Conservation (phyloP, 2,329 filamentous ascomycete species). For the Ophiostoma australiae region DNA sequence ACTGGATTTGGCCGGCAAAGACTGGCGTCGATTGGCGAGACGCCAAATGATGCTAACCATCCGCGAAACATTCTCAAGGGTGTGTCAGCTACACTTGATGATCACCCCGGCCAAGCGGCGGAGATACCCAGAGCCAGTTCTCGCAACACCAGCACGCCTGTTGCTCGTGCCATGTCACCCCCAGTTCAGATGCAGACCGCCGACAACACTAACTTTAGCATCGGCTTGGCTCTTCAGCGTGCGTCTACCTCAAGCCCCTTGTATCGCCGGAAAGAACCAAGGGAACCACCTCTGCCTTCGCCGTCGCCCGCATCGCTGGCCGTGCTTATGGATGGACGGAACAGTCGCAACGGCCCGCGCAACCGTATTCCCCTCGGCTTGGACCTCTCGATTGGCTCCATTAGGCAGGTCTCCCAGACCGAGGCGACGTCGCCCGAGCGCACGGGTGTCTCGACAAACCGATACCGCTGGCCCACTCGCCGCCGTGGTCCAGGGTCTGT, state of each 20-base stretch:
- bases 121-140: not conserved
- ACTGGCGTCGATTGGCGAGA: conserved; percentile 75
- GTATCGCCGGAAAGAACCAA: conserved; percentile 44
- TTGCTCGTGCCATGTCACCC: conserved; percentile 33
- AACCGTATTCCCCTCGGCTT: conserved; percentile 71
- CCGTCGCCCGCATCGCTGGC: conserved; percentile 61
- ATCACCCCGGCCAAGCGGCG: not conserved
- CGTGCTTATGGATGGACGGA: conserved; percentile 54
- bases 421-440: conserved; percentile 55
- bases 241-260: conserved; percentile 65
- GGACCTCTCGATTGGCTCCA: conserved; percentile 45
- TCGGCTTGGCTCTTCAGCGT: conserved; percentile 51
- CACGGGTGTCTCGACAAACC: conserved; percentile 49
- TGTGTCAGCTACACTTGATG: not conserved
- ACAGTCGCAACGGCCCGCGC: conserved; percentile 64
- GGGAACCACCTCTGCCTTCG: conserved; percentile 59
- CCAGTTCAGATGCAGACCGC: conserved; percentile 39
- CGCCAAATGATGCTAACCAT: conserved; percentile 37
- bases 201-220: conserved; percentile 30
- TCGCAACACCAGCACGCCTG: not conserved
- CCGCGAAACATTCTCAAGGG: conserved; percentile 33
- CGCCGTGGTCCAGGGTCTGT: conserved; percentile 53
- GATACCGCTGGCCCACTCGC: conserved; percentile 52
- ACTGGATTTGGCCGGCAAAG: conserved; percentile 59
- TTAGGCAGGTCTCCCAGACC: conserved; percentile 44